These are phyloP conservation scores for Byssoonygena ceratinophila DNA, from an alignment of 2,329 filamentous ascomycete species.

Conservation along the genomic window DNA sequence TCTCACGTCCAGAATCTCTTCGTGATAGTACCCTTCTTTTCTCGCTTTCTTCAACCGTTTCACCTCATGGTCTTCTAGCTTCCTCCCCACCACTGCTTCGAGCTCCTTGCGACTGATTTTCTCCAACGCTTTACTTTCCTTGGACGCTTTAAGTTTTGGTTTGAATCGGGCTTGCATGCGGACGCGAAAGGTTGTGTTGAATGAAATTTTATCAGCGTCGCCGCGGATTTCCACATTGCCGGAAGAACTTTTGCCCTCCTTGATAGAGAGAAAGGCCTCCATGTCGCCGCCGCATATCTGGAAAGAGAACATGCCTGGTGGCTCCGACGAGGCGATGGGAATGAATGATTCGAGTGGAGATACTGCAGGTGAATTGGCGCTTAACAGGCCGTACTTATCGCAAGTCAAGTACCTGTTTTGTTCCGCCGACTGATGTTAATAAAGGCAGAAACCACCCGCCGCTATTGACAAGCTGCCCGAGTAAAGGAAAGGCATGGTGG, in stretches of 20 bases:
- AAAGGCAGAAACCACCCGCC: no score
- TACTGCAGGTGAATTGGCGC: constrained; percentile 69
- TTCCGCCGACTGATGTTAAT: not conserved
- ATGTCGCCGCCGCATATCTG: constrained; percentile 51
- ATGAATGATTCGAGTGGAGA: constrained; percentile 73
- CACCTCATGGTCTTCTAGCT: constrained; percentile 75
- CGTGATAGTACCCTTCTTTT: constrained; percentile 80
- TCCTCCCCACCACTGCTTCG: constrained; percentile 66
- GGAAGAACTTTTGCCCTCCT: constrained; percentile 42
- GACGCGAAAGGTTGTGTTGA: constrained; percentile 63
- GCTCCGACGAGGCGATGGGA: constrained; percentile 51
- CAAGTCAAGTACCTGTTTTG: constrained; percentile 63
- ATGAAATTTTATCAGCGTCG: constrained; percentile 57
- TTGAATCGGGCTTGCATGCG: constrained; percentile 96
- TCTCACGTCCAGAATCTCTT: constrained; percentile 73
- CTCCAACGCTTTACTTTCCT: constrained; percentile 71
- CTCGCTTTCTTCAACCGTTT: constrained; percentile 69
- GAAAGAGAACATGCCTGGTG: constrained; percentile 61
- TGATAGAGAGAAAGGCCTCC: constrained; percentile 58
- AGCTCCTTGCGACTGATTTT: constrained; percentile 80
- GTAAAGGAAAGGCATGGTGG: not conserved
- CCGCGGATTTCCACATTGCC: constrained; percentile 58
- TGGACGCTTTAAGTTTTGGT: constrained; percentile 64
- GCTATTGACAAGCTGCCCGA: no score
- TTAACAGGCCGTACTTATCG: constrained; percentile 70